Percentiles rank a stretch among this genome's conserved stretches.
Conservation (phyloP, 306 rosid species). For the Castanea mollissima region DNA sequence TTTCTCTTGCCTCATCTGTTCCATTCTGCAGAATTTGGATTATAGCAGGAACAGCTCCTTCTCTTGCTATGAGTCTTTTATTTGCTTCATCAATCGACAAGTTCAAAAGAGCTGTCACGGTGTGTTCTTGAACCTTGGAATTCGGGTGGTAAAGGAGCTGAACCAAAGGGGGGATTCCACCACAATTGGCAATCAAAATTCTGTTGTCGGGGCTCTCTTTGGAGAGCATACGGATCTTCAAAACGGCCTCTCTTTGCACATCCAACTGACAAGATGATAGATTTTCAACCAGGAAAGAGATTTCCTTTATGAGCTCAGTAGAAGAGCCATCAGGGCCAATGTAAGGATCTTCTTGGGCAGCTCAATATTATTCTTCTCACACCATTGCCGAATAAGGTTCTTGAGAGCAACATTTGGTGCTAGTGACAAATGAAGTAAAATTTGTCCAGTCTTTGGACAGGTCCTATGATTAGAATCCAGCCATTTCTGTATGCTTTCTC, state of each 20-base stretch:
- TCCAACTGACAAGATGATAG: slow-evolving; percentile 51
- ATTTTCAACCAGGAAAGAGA: slow-evolving; percentile 49
- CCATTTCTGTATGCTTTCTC: slow-evolving; percentile 89
- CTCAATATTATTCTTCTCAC: slow-evolving; percentile 51
- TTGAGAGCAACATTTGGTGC: slow-evolving; percentile 58
- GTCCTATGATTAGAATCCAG: slow-evolving; percentile 55
- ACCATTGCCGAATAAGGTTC: slow-evolving; percentile 68
- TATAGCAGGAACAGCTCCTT: slow-evolving; percentile 77
- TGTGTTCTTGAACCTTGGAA: slow-evolving; percentile 68
- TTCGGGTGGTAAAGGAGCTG: slow-evolving; percentile 65
- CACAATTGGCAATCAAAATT: slow-evolving; percentile 59
- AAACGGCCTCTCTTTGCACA: slow-evolving; percentile 64
- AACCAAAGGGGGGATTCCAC: slow-evolving; percentile 76
- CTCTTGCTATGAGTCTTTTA: slow-evolving; percentile 61
- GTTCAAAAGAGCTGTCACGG: slow-evolving; percentile 77
- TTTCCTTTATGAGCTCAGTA: slow-evolving; percentile 39
- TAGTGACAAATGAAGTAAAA: slow-evolving; percentile 42
- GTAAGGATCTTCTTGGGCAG: slow-evolving; percentile 44
- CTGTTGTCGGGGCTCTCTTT: slow-evolving; percentile 77
- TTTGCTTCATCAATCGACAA: slow-evolving; percentile 78
- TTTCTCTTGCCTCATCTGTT: slow-evolving; percentile 67
- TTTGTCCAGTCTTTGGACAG: slow-evolving; percentile 58
- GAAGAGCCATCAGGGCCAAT: slow-evolving; percentile 30
- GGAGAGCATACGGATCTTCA: slow-evolving; percentile 68
- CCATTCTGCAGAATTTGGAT: slow-evolving; percentile 67